A percentile compares a stretch with the other conserved stretches of the same genome.
Evolutionary conservation across 2,329 filamentous ascomycete species (phyloP).

Genomic region (Lojkania enalia): DNA sequence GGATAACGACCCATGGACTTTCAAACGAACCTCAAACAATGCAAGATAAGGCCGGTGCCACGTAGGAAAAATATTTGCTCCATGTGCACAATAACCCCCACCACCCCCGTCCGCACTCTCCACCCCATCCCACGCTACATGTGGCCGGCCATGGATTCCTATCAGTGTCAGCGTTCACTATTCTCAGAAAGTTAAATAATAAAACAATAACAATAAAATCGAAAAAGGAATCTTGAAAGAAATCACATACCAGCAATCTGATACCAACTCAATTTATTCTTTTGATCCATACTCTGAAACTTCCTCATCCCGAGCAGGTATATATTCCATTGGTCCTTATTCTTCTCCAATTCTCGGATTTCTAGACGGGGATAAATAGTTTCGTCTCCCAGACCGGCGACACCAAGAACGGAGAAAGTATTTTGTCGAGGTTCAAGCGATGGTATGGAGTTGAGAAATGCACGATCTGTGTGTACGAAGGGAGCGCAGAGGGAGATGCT

Average conservation of each 20-base stretch:
- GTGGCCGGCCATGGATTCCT: conserved; percentile 82
- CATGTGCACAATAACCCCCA: conserved; percentile 75
- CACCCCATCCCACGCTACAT: conserved; percentile 59
- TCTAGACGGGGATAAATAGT: conserved; percentile 60
- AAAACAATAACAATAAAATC: too few relatives aligned
- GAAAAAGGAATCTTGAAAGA: too few relatives aligned
- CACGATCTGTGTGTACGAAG: too few relatives aligned
- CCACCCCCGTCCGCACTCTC: conserved; percentile 52
- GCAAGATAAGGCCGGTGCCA: conserved; percentile 83
- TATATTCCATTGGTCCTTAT: conserved; percentile 69
- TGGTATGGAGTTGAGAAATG: background rate
- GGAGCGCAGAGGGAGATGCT: conserved; percentile 7
- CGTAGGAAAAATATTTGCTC: conserved; percentile 72
- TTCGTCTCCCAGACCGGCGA: conserved; percentile 19
- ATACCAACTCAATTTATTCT: conserved; percentile 71
- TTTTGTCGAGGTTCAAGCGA: conserved; percentile 9
- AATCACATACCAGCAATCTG: conserved; percentile 67
- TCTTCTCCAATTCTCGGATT: conserved; percentile 66
- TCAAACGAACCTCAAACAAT: conserved; percentile 56
- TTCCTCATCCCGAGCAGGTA: conserved; percentile 73
- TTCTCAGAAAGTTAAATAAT: too few relatives aligned
- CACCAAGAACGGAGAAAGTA: conserved; percentile 25
- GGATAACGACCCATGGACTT: background rate
- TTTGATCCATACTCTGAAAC: conserved; percentile 69
- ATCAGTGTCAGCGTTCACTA: background rate